Evolutionary conservation across 2,329 filamentous ascomycete species (phyloP).

Genomic region (Fusarium papillatum): DNA sequence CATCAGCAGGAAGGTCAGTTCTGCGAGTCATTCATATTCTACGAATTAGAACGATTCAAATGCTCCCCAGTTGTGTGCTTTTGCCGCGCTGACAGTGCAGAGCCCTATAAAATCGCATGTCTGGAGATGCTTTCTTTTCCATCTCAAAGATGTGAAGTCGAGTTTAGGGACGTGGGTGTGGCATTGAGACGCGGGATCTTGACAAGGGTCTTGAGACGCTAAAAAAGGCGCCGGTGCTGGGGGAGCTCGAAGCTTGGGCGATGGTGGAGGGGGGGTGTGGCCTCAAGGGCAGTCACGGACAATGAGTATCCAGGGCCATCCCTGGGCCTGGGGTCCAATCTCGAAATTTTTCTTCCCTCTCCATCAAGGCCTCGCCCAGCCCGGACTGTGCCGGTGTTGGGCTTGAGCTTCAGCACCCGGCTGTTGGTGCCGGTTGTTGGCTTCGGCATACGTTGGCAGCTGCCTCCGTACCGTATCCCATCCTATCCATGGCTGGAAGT

Average conservation of each 20-base stretch:
- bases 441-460: constrained; percentile 30
- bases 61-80: constrained; percentile 10
- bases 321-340: constrained; percentile 43
- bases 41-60: neutral
- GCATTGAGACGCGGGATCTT: constrained; percentile 46
- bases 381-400: constrained; percentile 43
- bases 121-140: constrained; percentile 31
- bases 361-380: constrained; percentile 39
- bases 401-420: constrained; percentile 41
- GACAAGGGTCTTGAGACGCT: constrained; percentile 46
- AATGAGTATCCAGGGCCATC: constrained; percentile 37
- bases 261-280: constrained; percentile 43
- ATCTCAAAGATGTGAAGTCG: constrained; percentile 41
- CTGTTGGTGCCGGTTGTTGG: constrained; percentile 41
- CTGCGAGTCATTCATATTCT: neutral
- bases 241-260: constrained; percentile 36
- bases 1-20: neutral
- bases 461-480: constrained; percentile 3
- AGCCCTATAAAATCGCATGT: constrained; percentile 15
- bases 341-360: constrained; percentile 41
- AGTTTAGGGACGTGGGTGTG: constrained; percentile 47
- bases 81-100: neutral
- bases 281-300: constrained; percentile 21
- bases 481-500: neutral
- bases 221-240: constrained; percentile 44